Conservation (phyloP, 176 grass and related monocot genomes). For the Saccharum spontaneum region DNA sequence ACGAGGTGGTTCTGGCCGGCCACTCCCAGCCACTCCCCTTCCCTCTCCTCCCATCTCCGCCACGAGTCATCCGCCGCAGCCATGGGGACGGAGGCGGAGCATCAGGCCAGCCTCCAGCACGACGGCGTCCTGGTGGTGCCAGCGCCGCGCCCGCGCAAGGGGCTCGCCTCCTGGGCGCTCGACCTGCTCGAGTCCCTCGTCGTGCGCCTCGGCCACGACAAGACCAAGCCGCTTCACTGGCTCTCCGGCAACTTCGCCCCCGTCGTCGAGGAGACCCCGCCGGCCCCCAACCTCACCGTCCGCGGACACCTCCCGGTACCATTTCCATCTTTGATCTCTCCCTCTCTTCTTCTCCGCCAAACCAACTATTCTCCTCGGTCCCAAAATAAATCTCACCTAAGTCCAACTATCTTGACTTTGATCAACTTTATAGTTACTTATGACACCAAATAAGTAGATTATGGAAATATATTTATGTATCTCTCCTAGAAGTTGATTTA, state of each 20-base stretch:
- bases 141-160: slow-evolving; percentile 64
- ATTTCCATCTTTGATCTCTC: background rate
- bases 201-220: slow-evolving; percentile 65
- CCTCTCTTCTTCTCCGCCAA: background rate
- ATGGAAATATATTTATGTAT: background rate
- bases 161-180: slow-evolving; percentile 57
- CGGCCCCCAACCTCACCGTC: slow-evolving; percentile 60
- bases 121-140: slow-evolving; percentile 32
- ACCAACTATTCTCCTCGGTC: background rate
- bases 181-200: slow-evolving; percentile 61
- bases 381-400: background rate
- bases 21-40: background rate
- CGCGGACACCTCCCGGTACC: slow-evolving; percentile 67
- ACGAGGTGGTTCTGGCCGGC: background rate
- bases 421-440: background rate
- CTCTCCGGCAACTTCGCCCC: slow-evolving; percentile 91
- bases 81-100: background rate
- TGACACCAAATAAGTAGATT: background rate
- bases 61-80: background rate
- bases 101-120: background rate
- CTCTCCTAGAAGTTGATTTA: background rate
- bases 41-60: background rate
- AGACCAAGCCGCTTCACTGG: slow-evolving; percentile 62
- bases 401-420: background rate
- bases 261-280: slow-evolving; percentile 74